These are phyloP conservation scores for Microcos paniculata DNA, from an alignment of 345 rosid genomes.

Conservation along the genomic window DNA sequence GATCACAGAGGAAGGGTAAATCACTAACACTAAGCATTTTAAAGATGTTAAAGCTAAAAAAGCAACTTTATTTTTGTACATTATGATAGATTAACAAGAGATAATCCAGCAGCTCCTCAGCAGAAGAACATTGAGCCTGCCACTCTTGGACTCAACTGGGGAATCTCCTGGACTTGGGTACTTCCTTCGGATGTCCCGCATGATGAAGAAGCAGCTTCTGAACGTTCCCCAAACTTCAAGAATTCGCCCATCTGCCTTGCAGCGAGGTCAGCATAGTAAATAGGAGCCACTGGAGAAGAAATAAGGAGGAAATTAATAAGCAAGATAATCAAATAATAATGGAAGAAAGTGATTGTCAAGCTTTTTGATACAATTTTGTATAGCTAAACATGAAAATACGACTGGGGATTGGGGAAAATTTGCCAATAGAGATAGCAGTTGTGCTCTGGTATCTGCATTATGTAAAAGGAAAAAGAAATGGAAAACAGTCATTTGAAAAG, in stretches of 20 bases:
- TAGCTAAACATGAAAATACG: background rate
- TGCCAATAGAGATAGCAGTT: slow-evolving; percentile 79
- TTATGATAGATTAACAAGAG: too few relatives aligned
- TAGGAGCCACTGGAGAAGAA: slow-evolving; percentile 72
- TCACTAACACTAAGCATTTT: too few relatives aligned
- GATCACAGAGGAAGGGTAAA: too few relatives aligned
- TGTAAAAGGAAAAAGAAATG: background rate
- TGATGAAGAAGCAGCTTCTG: slow-evolving; percentile 55
- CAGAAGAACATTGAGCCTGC: slow-evolving; percentile 83
- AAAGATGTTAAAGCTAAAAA: too few relatives aligned
- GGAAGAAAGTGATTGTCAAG: background rate
- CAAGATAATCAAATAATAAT: background rate
- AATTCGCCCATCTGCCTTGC: slow-evolving; percentile 77
- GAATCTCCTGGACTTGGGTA: slow-evolving; percentile 56
- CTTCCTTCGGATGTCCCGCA: slow-evolving; percentile 29
- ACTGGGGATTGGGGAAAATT: background rate
- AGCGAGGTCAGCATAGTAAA: slow-evolving; percentile 87
- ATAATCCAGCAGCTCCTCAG: too few relatives aligned
- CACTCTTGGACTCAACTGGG: slow-evolving; percentile 52
- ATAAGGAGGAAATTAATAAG: background rate
- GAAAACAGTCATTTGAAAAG: slow-evolving; percentile 1
- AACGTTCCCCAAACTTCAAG: slow-evolving; percentile 59
- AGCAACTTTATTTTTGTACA: too few relatives aligned
- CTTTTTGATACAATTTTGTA: background rate
- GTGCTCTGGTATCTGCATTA: slow-evolving; percentile 76